Evolutionary conservation across 2,329 filamentous ascomycete species (phyloP).

Genomic region (Colletotrichum acutatum): DNA sequence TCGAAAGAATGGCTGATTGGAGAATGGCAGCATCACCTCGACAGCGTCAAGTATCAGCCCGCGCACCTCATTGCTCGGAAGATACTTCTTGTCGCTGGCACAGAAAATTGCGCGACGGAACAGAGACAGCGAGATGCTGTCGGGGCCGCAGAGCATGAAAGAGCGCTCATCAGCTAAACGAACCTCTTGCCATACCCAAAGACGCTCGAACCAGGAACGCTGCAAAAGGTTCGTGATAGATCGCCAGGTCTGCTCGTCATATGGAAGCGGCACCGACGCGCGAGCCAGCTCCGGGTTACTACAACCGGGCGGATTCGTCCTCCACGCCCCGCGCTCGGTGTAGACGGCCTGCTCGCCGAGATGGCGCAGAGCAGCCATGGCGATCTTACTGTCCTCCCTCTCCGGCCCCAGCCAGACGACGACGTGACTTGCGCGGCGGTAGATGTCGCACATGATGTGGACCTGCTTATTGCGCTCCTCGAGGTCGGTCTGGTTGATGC

Average conservation of each 20-base stretch:
- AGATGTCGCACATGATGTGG: conserved; percentile 33
- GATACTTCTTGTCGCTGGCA: not conserved
- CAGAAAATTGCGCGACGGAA: not conserved
- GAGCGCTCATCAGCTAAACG: not conserved
- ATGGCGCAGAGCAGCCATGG: not conserved
- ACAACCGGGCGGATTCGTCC: not conserved
- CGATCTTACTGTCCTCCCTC: not conserved
- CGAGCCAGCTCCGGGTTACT: not conserved
- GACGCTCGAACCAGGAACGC: not conserved
- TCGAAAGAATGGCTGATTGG: not conserved
- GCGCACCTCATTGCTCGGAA: not conserved
- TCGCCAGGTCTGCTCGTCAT: not conserved
- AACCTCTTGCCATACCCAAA: conserved; percentile 2
- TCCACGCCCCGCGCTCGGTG: conserved; percentile 3
- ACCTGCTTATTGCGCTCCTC: conserved; percentile 28
- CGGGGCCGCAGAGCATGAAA: not conserved
- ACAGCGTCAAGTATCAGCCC: not conserved
- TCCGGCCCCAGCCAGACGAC: conserved; percentile 25
- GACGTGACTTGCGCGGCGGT: conserved; percentile 21
- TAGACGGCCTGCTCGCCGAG: not conserved
- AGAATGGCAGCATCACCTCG: conserved; percentile 2
- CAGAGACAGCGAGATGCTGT: not conserved
- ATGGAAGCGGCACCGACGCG: not conserved
- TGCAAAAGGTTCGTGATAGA: not conserved
- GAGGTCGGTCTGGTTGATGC: conserved; percentile 32